phyloP scores from a whole-genome alignment of 805 yeast species.

The Saccharomycopsis fermentans region DNA sequence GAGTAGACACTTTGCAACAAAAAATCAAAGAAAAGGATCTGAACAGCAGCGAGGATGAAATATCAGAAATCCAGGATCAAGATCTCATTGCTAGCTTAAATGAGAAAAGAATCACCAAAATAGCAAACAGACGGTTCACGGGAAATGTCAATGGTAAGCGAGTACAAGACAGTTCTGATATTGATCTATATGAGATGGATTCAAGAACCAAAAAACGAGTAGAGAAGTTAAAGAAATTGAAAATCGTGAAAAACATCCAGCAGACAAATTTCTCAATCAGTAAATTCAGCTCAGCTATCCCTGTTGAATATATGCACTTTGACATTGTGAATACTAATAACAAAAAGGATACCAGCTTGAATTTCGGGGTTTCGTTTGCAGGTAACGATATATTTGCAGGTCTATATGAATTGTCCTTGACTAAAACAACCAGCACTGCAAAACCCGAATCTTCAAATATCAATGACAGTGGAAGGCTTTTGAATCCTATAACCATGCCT shows the following conservation, averaged over 20 bases:
- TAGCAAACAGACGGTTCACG: conserved; percentile 52
- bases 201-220: conserved; percentile 10
- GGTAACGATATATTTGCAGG: conserved; percentile 78
- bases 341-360: not conserved
- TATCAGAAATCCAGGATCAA: conserved; percentile 11
- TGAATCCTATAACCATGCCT: conserved; percentile 52
- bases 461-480: conserved; percentile 24
- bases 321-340: not conserved
- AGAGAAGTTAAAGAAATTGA: conserved; percentile 17
- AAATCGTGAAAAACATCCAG: not conserved
- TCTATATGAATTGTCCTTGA: conserved; percentile 51
- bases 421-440: not conserved
- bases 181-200: conserved; percentile 28
- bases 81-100: conserved; percentile 10
- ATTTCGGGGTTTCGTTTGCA: conserved; percentile 30
- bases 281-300: conserved; percentile 45
- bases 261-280: conserved; percentile 20
- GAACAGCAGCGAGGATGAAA: conserved; percentile 18
- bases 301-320: conserved; percentile 45
- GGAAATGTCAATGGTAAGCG: conserved; percentile 35
- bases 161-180: conserved; percentile 25
- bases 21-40: not conserved
- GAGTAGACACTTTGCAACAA: conserved; percentile 19
- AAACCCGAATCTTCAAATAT: not conserved
- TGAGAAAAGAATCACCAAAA: conserved; percentile 24